Evolutionary conservation across 805 yeast species (phyloP).

Genomic region (Blastobotrys peoriensis): DNA sequence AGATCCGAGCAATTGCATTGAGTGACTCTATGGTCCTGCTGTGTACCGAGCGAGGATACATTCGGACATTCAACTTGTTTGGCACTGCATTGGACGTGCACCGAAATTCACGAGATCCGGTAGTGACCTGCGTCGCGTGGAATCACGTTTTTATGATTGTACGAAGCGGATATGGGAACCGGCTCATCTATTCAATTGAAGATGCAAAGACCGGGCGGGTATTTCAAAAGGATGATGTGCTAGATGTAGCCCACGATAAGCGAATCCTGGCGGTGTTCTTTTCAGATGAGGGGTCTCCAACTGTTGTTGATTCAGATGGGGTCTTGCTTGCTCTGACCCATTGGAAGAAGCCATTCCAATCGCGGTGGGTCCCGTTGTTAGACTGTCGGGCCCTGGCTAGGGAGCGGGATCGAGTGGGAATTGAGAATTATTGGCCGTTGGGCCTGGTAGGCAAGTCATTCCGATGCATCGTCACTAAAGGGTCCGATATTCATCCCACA

Average conservation of each 20-base stretch:
- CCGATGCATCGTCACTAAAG: constrained; percentile 69
- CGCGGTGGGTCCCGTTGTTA: constrained; percentile 82
- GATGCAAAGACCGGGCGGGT: constrained; percentile 38
- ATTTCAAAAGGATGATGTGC: constrained; percentile 29
- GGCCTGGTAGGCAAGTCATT: constrained; percentile 62
- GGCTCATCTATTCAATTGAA: constrained; percentile 42
- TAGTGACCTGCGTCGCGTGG: constrained; percentile 64
- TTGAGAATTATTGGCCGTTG: constrained; percentile 67
- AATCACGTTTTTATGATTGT: constrained; percentile 52
- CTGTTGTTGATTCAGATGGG: constrained; percentile 74
- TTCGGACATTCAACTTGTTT: constrained; percentile 60
- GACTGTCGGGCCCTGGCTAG: constrained; percentile 44
- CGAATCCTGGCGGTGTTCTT: constrained; percentile 67
- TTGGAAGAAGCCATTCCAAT: constrained; percentile 73
- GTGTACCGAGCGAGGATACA: constrained; percentile 71
- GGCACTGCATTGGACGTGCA: constrained; percentile 64
- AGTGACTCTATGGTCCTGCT: constrained; percentile 55
- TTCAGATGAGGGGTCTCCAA: constrained; percentile 85
- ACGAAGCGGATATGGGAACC: constrained; percentile 30
- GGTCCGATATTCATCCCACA: constrained; percentile 58
- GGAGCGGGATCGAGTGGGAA: constrained; percentile 28
- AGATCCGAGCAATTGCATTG: constrained; percentile 63
- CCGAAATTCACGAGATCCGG: constrained; percentile 60
- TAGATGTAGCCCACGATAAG: constrained; percentile 33
- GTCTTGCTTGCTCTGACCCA: constrained; percentile 60